phyloP scores from a whole-genome alignment of 2,329 filamentous ascomycete species.

The Aspergillus hiratsukae region DNA sequence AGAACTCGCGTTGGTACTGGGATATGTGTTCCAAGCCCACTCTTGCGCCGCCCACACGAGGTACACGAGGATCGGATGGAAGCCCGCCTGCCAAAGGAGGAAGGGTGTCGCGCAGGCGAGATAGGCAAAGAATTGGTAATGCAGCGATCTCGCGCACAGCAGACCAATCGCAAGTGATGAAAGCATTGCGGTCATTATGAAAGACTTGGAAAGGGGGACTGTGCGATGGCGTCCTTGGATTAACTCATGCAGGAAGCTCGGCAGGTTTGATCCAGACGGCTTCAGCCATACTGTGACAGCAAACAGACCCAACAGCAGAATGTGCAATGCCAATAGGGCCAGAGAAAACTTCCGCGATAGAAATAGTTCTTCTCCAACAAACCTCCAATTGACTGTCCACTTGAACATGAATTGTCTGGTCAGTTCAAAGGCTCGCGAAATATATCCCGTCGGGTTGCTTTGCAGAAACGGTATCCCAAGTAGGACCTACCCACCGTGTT shows the following conservation, averaged over 20 bases:
- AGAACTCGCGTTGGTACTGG: constrained; percentile 67
- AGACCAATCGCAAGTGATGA: constrained; percentile 74
- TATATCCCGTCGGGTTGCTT: constrained; percentile 64
- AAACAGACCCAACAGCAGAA: constrained; percentile 62
- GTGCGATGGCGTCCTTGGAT: constrained; percentile 53
- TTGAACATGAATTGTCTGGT: constrained; percentile 89
- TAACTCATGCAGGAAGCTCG: constrained; percentile 51
- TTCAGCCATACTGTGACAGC: constrained; percentile 65
- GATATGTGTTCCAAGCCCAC: constrained; percentile 91
- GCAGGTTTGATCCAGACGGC: constrained; percentile 57
- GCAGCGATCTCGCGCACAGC: constrained; percentile 79
- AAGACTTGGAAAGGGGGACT: constrained; percentile 61
- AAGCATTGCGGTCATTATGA: constrained; percentile 71
- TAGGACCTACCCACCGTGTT: constrained; percentile 38
- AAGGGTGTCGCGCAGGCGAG: constrained; percentile 85
- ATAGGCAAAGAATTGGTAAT: constrained; percentile 95
- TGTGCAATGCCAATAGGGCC: constrained; percentile 62
- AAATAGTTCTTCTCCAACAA: constrained; percentile 79
- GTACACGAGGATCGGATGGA: constrained; percentile 64
- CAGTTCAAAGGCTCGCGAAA: constrained; percentile 82
- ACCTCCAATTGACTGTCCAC: constrained; percentile 99
- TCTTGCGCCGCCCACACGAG: constrained; percentile 74
- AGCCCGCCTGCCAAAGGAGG: constrained; percentile 72
- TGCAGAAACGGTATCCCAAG: constrained; percentile 63
- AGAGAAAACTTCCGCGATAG: constrained; percentile 66